A percentile compares a stretch with the other conserved stretches of the same genome.
These are phyloP conservation scores for Helotiales sp. DNA, from an alignment of 2,329 filamentous ascomycete species.

Conservation along the genomic window DNA sequence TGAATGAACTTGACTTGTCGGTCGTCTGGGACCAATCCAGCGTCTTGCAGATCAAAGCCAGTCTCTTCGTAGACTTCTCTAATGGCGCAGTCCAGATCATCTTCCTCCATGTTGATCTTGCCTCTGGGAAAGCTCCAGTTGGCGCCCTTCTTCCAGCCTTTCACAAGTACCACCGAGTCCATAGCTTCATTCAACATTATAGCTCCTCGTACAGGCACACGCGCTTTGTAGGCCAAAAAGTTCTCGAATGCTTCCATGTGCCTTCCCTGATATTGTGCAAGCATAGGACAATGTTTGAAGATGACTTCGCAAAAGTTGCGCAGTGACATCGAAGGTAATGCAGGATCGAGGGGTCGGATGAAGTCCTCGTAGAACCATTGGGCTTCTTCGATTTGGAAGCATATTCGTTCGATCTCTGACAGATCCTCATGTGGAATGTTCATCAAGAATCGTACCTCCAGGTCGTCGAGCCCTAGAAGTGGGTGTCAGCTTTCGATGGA, in stretches of 20 bases:
- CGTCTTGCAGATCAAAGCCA: conserved; percentile 76
- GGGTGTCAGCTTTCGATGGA: conserved; percentile 19
- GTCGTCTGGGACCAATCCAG: conserved; percentile 73
- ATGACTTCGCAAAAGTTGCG: conserved; percentile 86
- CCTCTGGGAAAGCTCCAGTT: conserved; percentile 96
- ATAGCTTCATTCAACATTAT: conserved; percentile 93
- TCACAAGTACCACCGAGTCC: conserved; percentile 90
- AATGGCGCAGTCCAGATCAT: conserved; percentile 89
- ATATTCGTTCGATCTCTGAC: conserved; percentile 86
- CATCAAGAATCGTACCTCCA: conserved; percentile 97
- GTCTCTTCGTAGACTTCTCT: conserved; percentile 97
- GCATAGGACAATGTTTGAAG: conserved; percentile 89
- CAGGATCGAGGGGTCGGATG: conserved; percentile 84
- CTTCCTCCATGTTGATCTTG: conserved; percentile 97
- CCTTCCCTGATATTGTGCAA: conserved; percentile 73
- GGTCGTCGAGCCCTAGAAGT: conserved; percentile 83
- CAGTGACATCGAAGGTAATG: conserved; percentile 81
- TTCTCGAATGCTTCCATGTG: conserved; percentile 84
- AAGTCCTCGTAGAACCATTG: conserved; percentile 99
- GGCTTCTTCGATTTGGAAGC: conserved; percentile 97
- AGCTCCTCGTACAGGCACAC: conserved; percentile 89
- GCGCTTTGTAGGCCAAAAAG: conserved; percentile 91
- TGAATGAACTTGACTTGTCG: conserved; percentile 80
- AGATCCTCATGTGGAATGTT: conserved; percentile 93
- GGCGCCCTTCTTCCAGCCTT: conserved; percentile 95